Base-by-base conservation (phyloP, 2,329 filamentous ascomycete species). In the Stemphylium vesicarium region DNA sequence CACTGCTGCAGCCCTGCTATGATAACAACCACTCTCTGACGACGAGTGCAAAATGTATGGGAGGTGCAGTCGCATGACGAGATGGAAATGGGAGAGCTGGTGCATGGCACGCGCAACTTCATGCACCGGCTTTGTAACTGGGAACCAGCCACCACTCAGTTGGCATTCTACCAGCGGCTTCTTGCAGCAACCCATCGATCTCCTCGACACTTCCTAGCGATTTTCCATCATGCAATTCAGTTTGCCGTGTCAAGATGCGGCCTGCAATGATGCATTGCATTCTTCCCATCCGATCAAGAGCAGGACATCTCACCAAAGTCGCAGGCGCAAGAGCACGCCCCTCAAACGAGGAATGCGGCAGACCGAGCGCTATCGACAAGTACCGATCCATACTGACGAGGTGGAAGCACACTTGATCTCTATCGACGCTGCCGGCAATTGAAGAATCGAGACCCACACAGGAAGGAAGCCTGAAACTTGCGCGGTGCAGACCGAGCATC, bases 401-500 rank as follows among this genome's bases (percentile, higher is more conserved):
- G 0, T 75, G 73, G 41, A 75, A 75, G 74, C 77, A 80, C 13
- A 80, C 59, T 35, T 64, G 9, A 62, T 57, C 20, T 18, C 31
- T 32, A 37, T 46, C 43, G n/a, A 36, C 16, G 32, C 43, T 2
- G 15, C 59, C 38, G 4, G 59, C 33, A 9, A 33, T 16, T 2
- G 40, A 42, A 4, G 32, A 35, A 6, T 68, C 62, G 4, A 65
- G 37, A 1, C 59, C 41, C n/a, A 32, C 50, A 4, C 56, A 7
- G 31, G 80, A 76, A 22, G 59, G 16, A 1, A 77, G 79, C 43
- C 77, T 72, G 57, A 49, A 66, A n/a, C n/a, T 33, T 62, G 45
- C 70, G 4, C 68, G 73, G 52, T 81, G 70, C 2, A 82, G 49
- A 0, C 75, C 76, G 68, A 81, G 73, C 29, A 79, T 51, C 57